Conservation (phyloP, 352 stramenopile species). For the Globisporangium parvum region DNA sequence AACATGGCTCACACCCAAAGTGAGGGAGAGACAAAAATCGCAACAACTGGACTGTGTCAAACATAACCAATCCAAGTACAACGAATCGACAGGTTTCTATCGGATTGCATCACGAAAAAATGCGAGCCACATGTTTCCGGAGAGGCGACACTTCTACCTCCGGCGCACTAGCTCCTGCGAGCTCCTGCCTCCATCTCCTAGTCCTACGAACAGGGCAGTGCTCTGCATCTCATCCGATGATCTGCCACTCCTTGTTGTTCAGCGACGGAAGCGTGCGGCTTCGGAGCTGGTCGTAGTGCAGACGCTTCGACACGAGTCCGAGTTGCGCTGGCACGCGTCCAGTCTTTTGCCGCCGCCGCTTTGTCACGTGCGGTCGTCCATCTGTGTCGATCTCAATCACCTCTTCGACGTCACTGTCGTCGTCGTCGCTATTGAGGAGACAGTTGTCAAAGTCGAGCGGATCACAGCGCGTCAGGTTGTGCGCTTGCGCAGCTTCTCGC, state of each 20-base stretch:
- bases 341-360: conserved; percentile 17
- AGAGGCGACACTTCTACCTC: no score
- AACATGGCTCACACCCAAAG: no score
- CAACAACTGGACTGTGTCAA: no score
- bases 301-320: conserved; percentile 46
- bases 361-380: conserved; percentile 32
- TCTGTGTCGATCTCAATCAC: conserved; percentile 33
- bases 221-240: conserved; percentile 25
- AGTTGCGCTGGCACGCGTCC: conserved; percentile 30
- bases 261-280: conserved; percentile 42
- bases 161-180: no score
- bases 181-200: no score
- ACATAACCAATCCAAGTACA: no score
- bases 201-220: no score
- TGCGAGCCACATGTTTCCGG: no score
- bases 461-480: conserved; percentile 29
- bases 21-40: no score
- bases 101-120: no score
- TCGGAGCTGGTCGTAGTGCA: conserved; percentile 54
- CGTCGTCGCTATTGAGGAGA: conserved; percentile 47
- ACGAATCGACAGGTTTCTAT: no score
- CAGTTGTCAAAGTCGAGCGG: conserved; percentile 44
- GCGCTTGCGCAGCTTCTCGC: conserved; percentile 16
- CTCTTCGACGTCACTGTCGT: conserved; percentile 41
- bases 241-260: conserved; percentile 54